A percentile compares a stretch with the other conserved stretches of the same genome.
These are phyloP conservation scores for Sporodiniella umbellata DNA, from an alignment of 371 early-diverging fungal genomes.

Conservation along the genomic window DNA sequence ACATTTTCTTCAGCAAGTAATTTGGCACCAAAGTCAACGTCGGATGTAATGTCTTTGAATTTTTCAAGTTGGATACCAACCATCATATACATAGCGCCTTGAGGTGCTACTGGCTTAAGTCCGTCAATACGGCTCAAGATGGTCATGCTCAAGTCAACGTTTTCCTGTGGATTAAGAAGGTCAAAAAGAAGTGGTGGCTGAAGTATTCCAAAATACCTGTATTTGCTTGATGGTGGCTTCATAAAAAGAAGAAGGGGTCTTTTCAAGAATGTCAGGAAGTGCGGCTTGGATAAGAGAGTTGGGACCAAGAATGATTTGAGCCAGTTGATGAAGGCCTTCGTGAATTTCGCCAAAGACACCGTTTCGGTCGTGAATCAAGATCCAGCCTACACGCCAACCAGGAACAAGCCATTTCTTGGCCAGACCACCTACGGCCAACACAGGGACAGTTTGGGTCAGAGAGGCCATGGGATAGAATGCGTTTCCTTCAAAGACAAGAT, in stretches of 20 bases:
- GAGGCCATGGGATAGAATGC: constrained; percentile 71
- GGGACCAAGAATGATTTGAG: constrained; percentile 80
- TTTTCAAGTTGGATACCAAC: constrained; percentile 68
- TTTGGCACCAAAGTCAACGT: constrained; percentile 80
- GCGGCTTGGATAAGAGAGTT: constrained; percentile 79
- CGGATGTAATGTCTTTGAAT: constrained; percentile 73
- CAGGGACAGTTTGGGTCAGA: constrained; percentile 76
- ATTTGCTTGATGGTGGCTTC: constrained; percentile 67
- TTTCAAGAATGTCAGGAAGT: constrained; percentile 73
- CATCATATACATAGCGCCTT: constrained; percentile 96
- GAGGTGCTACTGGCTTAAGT: constrained; percentile 73
- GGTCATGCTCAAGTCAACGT: constrained; percentile 64
- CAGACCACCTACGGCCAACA: constrained; percentile 82
- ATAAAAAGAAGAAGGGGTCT: constrained; percentile 69
- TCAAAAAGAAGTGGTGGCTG: background rate
- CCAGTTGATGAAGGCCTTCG: constrained; percentile 65
- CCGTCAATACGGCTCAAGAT: constrained; percentile 70
- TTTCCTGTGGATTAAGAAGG: constrained; percentile 30
- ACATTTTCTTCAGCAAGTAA: constrained; percentile 85
- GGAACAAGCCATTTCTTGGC: constrained; percentile 92
- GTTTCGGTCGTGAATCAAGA: constrained; percentile 75
- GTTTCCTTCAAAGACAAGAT: constrained; percentile 75
- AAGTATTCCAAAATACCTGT: constrained; percentile 38
- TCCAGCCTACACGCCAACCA: constrained; percentile 93
- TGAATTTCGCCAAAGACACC: constrained; percentile 58